Conservation (phyloP, 2,329 filamentous ascomycete species). For the Dothistroma septosporum region DNA sequence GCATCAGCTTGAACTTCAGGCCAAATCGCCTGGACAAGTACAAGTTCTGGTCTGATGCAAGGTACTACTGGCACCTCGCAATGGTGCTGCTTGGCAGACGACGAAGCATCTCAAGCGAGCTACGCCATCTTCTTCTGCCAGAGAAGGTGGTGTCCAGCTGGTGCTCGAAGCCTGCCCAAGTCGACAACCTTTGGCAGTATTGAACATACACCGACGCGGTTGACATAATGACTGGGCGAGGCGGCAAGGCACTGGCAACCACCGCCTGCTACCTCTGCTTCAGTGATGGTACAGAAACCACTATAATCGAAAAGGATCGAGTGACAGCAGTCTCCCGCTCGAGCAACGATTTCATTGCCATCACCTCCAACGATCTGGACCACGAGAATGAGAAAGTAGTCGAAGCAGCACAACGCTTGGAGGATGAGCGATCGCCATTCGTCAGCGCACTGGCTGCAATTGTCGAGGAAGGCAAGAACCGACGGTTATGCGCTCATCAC, state of each 20-base stretch:
- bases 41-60: constrained; percentile 33
- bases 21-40: constrained; percentile 45
- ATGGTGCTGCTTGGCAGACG: constrained; percentile 53
- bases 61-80: constrained; percentile 48
- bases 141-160: not conserved
- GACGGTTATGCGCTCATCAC: constrained; percentile 31
- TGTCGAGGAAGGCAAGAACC: constrained; percentile 35
- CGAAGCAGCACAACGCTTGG: constrained; percentile 10
- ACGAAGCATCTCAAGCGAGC: constrained; percentile 50
- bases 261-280: constrained; percentile 57
- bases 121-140: constrained; percentile 45
- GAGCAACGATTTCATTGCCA: constrained; percentile 50
- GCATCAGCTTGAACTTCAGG: constrained; percentile 51
- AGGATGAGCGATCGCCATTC: constrained; percentile 7
- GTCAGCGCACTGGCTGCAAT: constrained; percentile 25
- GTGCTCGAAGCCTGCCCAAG: not conserved
- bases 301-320: constrained; percentile 56
- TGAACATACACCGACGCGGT: constrained; percentile 31
- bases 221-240: constrained; percentile 27
- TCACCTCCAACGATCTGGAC: constrained; percentile 54
- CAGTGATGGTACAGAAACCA: constrained; percentile 46
- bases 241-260: constrained; percentile 35
- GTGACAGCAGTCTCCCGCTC: constrained; percentile 42
- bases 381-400: constrained; percentile 19
- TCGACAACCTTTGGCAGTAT: not conserved